phyloP scores from a whole-genome alignment of 2,329 filamentous ascomycete genomes.

The Penicillium janthinellum region DNA sequence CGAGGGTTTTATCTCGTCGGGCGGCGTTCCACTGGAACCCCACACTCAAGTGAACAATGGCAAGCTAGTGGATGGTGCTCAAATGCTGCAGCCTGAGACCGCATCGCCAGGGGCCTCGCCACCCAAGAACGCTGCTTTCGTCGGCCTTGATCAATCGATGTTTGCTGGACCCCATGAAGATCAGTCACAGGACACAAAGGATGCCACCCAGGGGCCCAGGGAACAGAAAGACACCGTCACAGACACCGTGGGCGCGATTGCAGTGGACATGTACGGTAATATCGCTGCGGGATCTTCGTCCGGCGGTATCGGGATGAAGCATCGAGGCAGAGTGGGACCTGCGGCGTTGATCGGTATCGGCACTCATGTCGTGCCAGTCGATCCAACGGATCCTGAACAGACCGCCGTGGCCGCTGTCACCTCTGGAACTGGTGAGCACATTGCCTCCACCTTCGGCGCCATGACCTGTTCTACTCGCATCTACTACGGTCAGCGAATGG shows the following conservation, averaged over 20 bases:
- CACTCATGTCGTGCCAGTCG: constrained; percentile 80
- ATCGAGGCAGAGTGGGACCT: constrained; percentile 84
- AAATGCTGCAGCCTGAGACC: background rate
- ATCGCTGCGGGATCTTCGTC: constrained; percentile 96
- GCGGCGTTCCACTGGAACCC: background rate
- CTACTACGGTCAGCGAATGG: constrained; percentile 67
- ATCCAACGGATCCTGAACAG: constrained; percentile 68
- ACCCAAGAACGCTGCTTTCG: background rate
- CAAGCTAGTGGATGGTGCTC: background rate
- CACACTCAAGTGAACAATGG: background rate
- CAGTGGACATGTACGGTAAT: constrained; percentile 78
- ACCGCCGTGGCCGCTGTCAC: constrained; percentile 80
- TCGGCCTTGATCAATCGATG: background rate
- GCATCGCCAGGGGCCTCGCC: background rate
- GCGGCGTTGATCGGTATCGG: constrained; percentile 91
- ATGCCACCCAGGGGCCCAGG: background rate
- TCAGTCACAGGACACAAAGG: background rate
- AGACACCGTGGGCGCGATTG: constrained; percentile 95
- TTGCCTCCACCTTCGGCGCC: constrained; percentile 92
- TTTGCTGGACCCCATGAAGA: background rate
- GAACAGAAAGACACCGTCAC: constrained; percentile 66
- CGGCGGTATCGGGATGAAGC: constrained; percentile 98
- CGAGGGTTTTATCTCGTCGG: constrained; percentile 24
- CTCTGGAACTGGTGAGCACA: constrained; percentile 95
- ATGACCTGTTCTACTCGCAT: constrained; percentile 82